Base-by-base conservation (phyloP, 106 monocot species). In the Chionographis japonica region DNA sequence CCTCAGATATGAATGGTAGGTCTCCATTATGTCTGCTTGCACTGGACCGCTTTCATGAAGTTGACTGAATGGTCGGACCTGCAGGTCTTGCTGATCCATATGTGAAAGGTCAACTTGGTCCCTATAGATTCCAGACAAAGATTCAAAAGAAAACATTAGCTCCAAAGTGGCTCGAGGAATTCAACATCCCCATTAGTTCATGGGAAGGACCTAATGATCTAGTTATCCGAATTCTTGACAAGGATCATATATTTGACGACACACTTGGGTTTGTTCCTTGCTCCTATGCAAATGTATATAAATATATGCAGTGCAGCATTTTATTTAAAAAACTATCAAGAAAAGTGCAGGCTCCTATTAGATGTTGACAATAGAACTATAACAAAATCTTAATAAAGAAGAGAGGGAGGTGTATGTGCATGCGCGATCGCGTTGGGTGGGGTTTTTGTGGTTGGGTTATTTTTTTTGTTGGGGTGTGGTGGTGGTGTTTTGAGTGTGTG, bases 61-160 rank as follows among this genome's bases (percentile, higher is more conserved):
- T 16, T 71, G 42, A 40, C 16, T 35, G 18, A 17, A 60, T 27
- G 27, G 1, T 4, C 3, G 15, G 56, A 40, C 11, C 20, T 78
- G 43, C 78, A 98, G 97, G 97, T 13, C 76, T 92, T 56, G 56
- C 97, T 37, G 92, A 98, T 59, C 97, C 97, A 56, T 98, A 92
- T 77, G 87, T 98, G 27, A 92, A 87, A 80, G 92, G 87, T 14
- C 81, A 74, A 27, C 80, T 98, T 72, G 92, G 92, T 60, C 50
- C 67, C 50, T 83, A 64, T 38, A 85, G 81, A 73, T 85, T 92
- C 66, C 89, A 64, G 60, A 90, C 97, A 58, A 90, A 93, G 70
- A 80, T 83, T 52, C 84, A 92, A 40, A 74, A 61, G 83, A 98
- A 87, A 59, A 98, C 92, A 60, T 52, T 98, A 13, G 14, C 68